phyloP scores from a whole-genome alignment of 805 yeast species.

The Pichia thaimueangensis region DNA sequence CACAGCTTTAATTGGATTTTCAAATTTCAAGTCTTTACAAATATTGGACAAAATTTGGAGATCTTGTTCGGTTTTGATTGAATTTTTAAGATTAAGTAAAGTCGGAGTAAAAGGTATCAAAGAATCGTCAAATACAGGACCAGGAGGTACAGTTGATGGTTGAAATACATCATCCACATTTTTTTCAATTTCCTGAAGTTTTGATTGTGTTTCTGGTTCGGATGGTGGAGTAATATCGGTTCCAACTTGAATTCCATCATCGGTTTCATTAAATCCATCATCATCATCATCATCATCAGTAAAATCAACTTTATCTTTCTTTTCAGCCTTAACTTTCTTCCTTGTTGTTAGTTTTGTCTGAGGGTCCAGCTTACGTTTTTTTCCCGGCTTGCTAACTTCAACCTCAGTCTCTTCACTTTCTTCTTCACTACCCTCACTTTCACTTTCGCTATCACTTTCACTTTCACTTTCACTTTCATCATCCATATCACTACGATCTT shows the following conservation, averaged over 20 bases:
- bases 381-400: neutral
- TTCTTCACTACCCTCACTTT: conserved; percentile 4
- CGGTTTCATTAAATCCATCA: neutral
- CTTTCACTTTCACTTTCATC: conserved; percentile 15
- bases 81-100: conserved; percentile 42
- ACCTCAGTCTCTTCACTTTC: neutral
- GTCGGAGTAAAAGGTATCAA: conserved; percentile 36
- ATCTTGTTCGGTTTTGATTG: conserved; percentile 75
- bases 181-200: neutral
- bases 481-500: conserved; percentile 16
- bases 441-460: neutral
- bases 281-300: neutral
- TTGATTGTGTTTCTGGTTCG: conserved; percentile 14
- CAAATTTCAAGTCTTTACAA: conserved; percentile 25
- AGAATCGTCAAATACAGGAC: conserved; percentile 46
- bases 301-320: neutral
- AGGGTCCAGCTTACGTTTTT: neutral
- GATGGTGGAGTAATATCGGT: conserved; percentile 24
- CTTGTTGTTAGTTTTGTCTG: neutral
- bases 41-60: conserved; percentile 44
- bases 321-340: neutral
- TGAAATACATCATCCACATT: conserved; percentile 33
- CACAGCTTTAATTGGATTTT: conserved; percentile 28
- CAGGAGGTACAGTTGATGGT: conserved; percentile 48
- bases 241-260: conserved; percentile 19